Base-by-base conservation (phyloP, 768 basidiomycete species). In the Cytidiella melzeri region DNA sequence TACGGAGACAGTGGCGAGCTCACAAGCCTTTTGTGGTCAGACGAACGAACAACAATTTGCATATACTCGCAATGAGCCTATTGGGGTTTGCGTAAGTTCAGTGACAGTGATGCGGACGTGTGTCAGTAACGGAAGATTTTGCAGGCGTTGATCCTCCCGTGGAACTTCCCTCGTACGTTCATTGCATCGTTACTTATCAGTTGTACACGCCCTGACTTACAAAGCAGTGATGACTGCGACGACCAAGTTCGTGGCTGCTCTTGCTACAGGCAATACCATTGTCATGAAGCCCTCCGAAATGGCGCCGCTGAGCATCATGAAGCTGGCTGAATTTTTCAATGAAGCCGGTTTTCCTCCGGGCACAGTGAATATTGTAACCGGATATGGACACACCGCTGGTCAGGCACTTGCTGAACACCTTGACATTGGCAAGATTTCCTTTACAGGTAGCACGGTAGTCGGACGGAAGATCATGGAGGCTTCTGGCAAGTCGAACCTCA, bases 231-330 rank as follows among this genome's bases (percentile, higher is more conserved):
- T 75, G 43, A 86, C 91, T 80, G 66, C 83, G 50, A 61, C 75
- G 3, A 87, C 84, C 84, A 89, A 92, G 66, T 56, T 87, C 47
- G 86, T 69, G 0, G 87, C 89, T 5, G 87, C 87, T 1, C 73
- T 92, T 34, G 87, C 88, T 2, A 79, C 80, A 1, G 90, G 91
- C 41, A 91, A 90, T 66, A 69, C 78, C 3, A 72, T 92, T 53
- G 72, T 94, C 50, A 69, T 92, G 60, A 93, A 90, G 70, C 83
- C 88, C 6, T 89, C 87, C 1, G 88, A 90, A 58, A 71, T 88
- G 54, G 89, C 87, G 0, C 85, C 87, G 4, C 65, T 87, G 24
- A 77, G 83, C 10, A 84, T 84, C 3, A 63, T 87, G 40, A 66
- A 65, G 34, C 50, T 81, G 37, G 62, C 62, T 41, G 68, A 71